Base-by-base conservation (phyloP, 208 protist species). In the Balamuthia mandrillaris region DNA sequence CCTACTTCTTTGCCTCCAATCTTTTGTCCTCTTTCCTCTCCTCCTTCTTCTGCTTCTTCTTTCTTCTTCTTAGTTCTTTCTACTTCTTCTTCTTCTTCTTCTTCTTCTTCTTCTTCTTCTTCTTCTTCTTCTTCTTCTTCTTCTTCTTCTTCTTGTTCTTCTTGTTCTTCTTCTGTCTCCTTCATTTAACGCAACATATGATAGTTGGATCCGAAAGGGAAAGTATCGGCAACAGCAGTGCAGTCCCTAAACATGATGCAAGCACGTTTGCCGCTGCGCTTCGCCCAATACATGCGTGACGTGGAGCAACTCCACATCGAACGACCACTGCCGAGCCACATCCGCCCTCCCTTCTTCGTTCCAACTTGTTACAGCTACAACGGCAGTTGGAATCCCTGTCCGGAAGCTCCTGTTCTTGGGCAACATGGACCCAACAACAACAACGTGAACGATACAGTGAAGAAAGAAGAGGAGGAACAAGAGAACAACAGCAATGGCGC, bases 341-440 rank as follows among this genome's bases (percentile, higher is more conserved):
- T 72, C 39, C 39, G 42, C 18, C 63, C 63, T 16, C 63, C 63
- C 29, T 9, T 72, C 37, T 41, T 72, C 24, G 24, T 72, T 33
- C 63, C 39, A 24, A 41, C 63, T 29, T 72, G 63, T 41, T 72
- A 72, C 63, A 41, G 49, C 39, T 72, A 41, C 63, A 72, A 72
- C 63, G 42, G 63, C 39, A 33, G 39, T 6, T 72, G 63, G 63
- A 72, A 72, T 27, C 63, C 63, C 12, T 72, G 63, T 33, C 63
- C 63, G 18, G 63, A 72, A 21, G 63, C n/a, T n/a, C n/a, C n/a
- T n/a, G n/a, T n/a, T n/a, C n/a, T n/a, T n/a, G n/a, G n/a, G n/a
- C n/a, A n/a, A n/a, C n/a, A n/a, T n/a, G n/a, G n/a, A n/a, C n/a
- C n/a, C n/a, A n/a, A n/a, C n/a, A n/a, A n/a, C n/a, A n/a, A n/a